Percentiles rank a stretch among this genome's conserved stretches.
These are phyloP conservation scores for Cordyceps militaris DNA, from an alignment of 2,329 filamentous ascomycete genomes.

Conservation along the genomic window DNA sequence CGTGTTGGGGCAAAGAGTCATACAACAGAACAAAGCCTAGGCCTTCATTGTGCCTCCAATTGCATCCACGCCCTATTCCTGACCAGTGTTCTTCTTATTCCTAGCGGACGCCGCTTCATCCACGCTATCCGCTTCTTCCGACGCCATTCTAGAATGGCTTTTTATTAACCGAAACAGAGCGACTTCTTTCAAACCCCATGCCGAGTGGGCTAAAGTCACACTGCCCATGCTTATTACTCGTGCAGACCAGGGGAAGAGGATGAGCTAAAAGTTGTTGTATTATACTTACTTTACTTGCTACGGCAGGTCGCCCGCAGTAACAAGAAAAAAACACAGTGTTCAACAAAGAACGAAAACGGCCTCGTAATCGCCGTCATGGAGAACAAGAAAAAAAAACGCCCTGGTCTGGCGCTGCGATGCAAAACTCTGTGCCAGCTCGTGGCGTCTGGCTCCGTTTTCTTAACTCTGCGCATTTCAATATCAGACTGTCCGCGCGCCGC, in stretches of 20 bases:
- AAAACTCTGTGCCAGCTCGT: not conserved
- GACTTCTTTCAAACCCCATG: not conserved
- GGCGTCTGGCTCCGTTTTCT: not conserved
- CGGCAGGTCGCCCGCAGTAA: too few species aligned
- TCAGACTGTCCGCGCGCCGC: not conserved
- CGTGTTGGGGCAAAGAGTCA: too few species aligned
- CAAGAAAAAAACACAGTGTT: too few species aligned
- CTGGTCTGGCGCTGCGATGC: too few species aligned
- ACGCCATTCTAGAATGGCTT: constrained; percentile 2
- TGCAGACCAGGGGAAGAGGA: not conserved
- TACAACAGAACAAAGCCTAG: too few species aligned
- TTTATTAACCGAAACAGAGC: not conserved
- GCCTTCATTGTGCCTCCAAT: too few species aligned
- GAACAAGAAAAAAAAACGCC: not conserved
- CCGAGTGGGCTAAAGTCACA: not conserved
- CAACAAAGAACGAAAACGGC: too few species aligned
- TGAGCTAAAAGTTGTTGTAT: not conserved
- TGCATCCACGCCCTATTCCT: not conserved
- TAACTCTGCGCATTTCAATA: not conserved
- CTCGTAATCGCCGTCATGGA: too few species aligned
- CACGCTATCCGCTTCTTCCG: constrained; percentile 5
- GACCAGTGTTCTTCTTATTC: not conserved
- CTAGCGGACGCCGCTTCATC: not conserved
- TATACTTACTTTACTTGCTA: not conserved
- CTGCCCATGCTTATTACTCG: not conserved